A percentile compares a stretch with the other conserved stretches of the same genome.
Evolutionary conservation across 441 rosid species (phyloP).

Genomic region (Viola pubescens): DNA sequence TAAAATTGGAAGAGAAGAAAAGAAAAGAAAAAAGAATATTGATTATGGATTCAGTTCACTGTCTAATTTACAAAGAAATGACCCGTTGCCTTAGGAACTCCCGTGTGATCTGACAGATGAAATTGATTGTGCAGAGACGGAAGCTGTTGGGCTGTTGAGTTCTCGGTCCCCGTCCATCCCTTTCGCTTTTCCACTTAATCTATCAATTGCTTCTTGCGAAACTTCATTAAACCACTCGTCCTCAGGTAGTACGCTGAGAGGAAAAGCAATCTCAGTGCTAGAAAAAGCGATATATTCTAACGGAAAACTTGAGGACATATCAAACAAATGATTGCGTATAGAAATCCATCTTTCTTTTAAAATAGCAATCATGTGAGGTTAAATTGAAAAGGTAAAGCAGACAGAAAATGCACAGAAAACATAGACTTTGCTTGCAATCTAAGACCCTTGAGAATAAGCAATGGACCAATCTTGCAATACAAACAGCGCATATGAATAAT

Average conservation of each 20-base stretch:
- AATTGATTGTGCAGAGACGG: slow-evolving; percentile 92
- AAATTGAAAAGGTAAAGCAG: no score
- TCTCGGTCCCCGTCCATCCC: slow-evolving; percentile 66
- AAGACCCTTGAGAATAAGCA: no score
- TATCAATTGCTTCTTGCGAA: slow-evolving; percentile 75
- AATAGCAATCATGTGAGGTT: no score
- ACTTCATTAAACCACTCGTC: slow-evolving; percentile 89
- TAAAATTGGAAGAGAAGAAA: slow-evolving; percentile 3
- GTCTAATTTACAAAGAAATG: slow-evolving; percentile 30
- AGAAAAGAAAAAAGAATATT: not conserved
- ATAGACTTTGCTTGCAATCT: no score
- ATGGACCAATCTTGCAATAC: no score
- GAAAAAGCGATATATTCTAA: slow-evolving; percentile 2
- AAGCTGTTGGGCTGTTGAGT: slow-evolving; percentile 84
- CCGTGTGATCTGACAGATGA: slow-evolving; percentile 93
- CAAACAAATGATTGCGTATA: no score
- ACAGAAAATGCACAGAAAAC: no score
- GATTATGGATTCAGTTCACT: slow-evolving; percentile 17
- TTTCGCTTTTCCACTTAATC: slow-evolving; percentile 75
- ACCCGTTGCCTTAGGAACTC: slow-evolving; percentile 39
- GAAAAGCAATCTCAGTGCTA: slow-evolving; percentile 11
- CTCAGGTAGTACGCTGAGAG: slow-evolving; percentile 70
- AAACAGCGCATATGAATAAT: no score
- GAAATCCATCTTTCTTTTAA: not conserved
- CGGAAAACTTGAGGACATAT: not conserved